Conservation (phyloP, 257 asterid genomes). For the Nicotiana sylvestris region DNA sequence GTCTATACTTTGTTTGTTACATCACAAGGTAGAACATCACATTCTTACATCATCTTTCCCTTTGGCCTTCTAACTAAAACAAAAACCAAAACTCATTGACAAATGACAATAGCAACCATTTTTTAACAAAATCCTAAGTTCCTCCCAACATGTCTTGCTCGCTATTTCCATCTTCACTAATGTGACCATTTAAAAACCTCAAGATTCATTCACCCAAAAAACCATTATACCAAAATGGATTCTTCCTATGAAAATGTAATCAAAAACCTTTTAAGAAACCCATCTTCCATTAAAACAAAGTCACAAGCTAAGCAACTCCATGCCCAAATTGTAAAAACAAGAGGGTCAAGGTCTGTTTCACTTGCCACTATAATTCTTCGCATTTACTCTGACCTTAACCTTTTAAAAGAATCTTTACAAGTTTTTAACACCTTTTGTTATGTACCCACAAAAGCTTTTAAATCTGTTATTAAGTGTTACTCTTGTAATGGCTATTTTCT, state of each 20-base stretch:
- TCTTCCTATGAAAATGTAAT: slow-evolving; percentile 21
- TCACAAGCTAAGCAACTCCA: slow-evolving; percentile 78
- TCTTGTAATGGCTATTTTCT: slow-evolving; percentile 46
- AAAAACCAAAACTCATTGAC: no score
- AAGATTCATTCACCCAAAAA: neutral
- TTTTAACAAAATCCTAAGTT: no score
- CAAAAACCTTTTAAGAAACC: slow-evolving; percentile 30
- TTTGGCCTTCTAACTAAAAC: no score
- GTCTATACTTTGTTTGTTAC: no score
- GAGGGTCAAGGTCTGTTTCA: slow-evolving; percentile 17
- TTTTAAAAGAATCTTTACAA: slow-evolving; percentile 43
- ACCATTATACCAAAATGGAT: slow-evolving; percentile 26
- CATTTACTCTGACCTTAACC: slow-evolving; percentile 64
- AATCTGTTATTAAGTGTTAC: slow-evolving; percentile 69
- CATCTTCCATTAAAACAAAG: slow-evolving; percentile 51
- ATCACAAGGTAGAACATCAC: no score
- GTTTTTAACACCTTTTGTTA: slow-evolving; percentile 40
- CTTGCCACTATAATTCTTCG: slow-evolving; percentile 44
- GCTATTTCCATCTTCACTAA: neutral
- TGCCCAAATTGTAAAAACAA: slow-evolving; percentile 61
- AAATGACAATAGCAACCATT: no score
- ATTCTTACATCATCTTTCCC: no score
- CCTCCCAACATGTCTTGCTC: no score
- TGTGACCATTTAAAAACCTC: neutral
- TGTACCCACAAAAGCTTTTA: slow-evolving; percentile 70